phyloP scores from a whole-genome alignment of 352 stramenopile species.

The Phytophthora syringae region DNA sequence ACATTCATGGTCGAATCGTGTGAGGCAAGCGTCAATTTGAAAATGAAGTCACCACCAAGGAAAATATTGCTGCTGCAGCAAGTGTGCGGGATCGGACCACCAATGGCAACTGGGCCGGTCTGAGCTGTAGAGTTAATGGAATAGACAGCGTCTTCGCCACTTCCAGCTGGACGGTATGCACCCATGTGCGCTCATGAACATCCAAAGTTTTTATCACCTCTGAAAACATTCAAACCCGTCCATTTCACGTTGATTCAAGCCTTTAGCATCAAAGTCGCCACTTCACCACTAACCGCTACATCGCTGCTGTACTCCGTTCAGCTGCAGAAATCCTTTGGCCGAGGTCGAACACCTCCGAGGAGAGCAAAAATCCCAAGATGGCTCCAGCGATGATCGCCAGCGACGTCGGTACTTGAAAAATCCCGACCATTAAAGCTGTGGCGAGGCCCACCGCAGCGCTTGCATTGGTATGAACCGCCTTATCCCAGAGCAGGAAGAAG shows the following conservation, averaged over 20 bases:
- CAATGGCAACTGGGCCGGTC: constrained; percentile 10
- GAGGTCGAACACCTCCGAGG: constrained; percentile 53
- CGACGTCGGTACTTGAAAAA: constrained; percentile 78
- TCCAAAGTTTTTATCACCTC: background rate
- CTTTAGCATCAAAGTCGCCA: constrained; percentile 4
- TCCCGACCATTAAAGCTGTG: constrained; percentile 76
- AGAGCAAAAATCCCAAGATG: constrained; percentile 59
- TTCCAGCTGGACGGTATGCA: constrained; percentile 17
- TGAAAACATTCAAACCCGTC: background rate
- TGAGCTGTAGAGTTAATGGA: constrained; percentile 3
- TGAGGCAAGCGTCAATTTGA: constrained; percentile 5
- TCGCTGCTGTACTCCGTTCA: constrained; percentile 7
- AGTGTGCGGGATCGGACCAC: background rate
- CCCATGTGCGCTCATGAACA: constrained; percentile 2
- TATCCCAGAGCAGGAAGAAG: constrained; percentile 90
- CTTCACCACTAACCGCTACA: too few species aligned
- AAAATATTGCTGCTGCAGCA: too few species aligned
- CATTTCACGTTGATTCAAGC: background rate
- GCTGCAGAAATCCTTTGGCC: constrained; percentile 62
- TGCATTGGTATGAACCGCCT: constrained; percentile 80
- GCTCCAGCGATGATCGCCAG: constrained; percentile 65
- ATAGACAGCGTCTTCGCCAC: constrained; percentile 16
- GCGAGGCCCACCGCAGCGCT: constrained; percentile 88
- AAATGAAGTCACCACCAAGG: background rate
- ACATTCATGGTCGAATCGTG: constrained; percentile 11